phyloP scores from a whole-genome alignment of 2,329 filamentous ascomycete species.

The Aspergillus fischeri region DNA sequence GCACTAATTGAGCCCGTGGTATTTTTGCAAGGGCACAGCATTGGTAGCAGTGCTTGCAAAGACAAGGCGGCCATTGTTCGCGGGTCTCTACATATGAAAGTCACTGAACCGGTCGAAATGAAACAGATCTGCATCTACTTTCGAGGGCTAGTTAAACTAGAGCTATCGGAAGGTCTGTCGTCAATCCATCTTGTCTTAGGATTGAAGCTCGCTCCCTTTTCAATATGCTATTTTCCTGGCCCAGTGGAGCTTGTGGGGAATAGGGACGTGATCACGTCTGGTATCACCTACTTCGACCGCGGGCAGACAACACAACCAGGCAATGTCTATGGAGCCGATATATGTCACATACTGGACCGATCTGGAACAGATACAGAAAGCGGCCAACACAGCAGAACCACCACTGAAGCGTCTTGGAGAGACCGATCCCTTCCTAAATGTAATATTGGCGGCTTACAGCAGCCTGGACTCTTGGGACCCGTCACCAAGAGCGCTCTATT shows the following conservation, averaged over 20 bases:
- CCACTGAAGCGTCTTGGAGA: not conserved
- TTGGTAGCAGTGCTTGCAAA: slow-evolving; percentile 46
- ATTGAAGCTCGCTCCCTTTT: too few relatives aligned
- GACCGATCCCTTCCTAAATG: not conserved
- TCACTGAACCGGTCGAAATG: slow-evolving; percentile 87
- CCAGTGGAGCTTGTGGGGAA: slow-evolving; percentile 53
- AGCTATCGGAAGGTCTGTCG: slow-evolving; percentile 79
- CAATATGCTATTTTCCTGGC: not conserved
- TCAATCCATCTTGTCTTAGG: not conserved
- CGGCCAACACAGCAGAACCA: not conserved
- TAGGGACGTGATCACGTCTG: slow-evolving; percentile 77
- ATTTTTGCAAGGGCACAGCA: slow-evolving; percentile 47
- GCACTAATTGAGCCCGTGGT: slow-evolving; percentile 46
- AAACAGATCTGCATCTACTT: slow-evolving; percentile 87
- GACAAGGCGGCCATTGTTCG: slow-evolving; percentile 76
- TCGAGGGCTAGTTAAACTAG: slow-evolving; percentile 76
- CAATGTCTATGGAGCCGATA: slow-evolving; percentile 59
- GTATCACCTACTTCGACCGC: slow-evolving; percentile 86
- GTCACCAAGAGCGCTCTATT: slow-evolving; percentile 59
- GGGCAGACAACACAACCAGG: slow-evolving; percentile 46
- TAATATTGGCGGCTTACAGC: not conserved
- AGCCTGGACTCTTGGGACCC: slow-evolving; percentile 18
- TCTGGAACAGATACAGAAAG: slow-evolving; percentile 21
- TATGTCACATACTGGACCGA: slow-evolving; percentile 51
- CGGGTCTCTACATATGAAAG: slow-evolving; percentile 75